These are phyloP conservation scores for Suillus bovinus DNA, from an alignment of 768 basidiomycete genomes.

Conservation along the genomic window DNA sequence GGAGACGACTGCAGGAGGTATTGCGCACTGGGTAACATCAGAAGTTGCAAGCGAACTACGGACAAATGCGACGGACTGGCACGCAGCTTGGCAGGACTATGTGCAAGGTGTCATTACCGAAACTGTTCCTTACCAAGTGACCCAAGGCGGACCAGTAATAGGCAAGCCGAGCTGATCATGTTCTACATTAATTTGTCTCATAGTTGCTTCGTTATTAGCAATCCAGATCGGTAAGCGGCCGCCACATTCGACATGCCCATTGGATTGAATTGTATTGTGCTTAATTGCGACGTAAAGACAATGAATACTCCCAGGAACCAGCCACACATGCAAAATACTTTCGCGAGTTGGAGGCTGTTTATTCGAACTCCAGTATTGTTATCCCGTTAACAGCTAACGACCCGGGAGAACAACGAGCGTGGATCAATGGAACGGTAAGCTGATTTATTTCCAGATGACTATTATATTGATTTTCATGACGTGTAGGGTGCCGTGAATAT, in stretches of 20 bases:
- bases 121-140: constrained; percentile 67
- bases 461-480: not conserved
- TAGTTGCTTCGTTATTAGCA: constrained; percentile 32
- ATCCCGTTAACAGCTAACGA: constrained; percentile 80
- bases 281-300: constrained; percentile 45
- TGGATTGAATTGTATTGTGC: not conserved
- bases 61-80: constrained; percentile 45
- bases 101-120: constrained; percentile 63
- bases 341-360: constrained; percentile 55
- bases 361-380: constrained; percentile 55
- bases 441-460: not conserved
- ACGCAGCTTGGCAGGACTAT: constrained; percentile 70
- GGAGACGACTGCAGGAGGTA: constrained; percentile 78
- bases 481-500: constrained; percentile 70
- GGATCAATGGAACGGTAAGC: constrained; percentile 68
- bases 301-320: constrained; percentile 65
- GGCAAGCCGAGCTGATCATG: constrained; percentile 39
- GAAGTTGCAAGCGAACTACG: constrained; percentile 65
- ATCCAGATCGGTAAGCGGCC: constrained; percentile 51
- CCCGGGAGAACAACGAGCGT: constrained; percentile 55
- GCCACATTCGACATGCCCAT: not conserved
- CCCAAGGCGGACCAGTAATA: constrained; percentile 72
- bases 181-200: constrained; percentile 8
- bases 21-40: constrained; percentile 69
- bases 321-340: constrained; percentile 57